A percentile compares a stretch with the other conserved stretches of the same genome.
Conservation (phyloP, 2,329 filamentous ascomycete species). For the Pestalotiopsis sp. region DNA sequence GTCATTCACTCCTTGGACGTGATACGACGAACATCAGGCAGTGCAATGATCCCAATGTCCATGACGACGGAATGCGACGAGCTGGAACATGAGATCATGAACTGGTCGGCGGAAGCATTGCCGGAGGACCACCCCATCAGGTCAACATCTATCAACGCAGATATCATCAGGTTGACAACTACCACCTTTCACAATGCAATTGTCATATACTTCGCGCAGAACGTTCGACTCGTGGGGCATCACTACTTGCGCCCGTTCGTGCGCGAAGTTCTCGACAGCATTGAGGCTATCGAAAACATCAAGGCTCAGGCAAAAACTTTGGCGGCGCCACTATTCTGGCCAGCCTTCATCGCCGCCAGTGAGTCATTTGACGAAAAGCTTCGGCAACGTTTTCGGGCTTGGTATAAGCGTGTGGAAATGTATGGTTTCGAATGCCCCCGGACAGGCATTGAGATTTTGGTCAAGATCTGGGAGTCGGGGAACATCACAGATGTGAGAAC, state of each 20-base stretch:
- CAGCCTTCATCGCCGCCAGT: constrained; percentile 16
- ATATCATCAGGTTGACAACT: constrained; percentile 31
- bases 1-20: constrained; percentile 61
- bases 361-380: constrained; percentile 40
- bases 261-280: constrained; percentile 13
- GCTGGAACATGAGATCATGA: constrained; percentile 13
- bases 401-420: constrained; percentile 21
- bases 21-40: constrained; percentile 71
- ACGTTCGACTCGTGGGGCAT: constrained; percentile 11
- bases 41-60: constrained; percentile 51
- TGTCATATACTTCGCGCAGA: constrained; percentile 71
- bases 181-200: constrained; percentile 73
- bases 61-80: constrained; percentile 11
- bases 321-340: constrained; percentile 15
- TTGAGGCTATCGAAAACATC: constrained; percentile 15
- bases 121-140: neutral
- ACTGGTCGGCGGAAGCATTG: constrained; percentile 12
- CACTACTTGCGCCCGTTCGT: constrained; percentile 12
- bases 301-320: constrained; percentile 11
- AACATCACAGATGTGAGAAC: neutral
- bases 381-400: constrained; percentile 22
- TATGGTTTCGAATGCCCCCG: constrained; percentile 27
- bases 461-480: constrained; percentile 21
- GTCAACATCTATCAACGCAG: neutral
- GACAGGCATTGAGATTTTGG: constrained; percentile 23